Percentiles rank a stretch among this genome's conserved stretches.
Evolutionary conservation across 306 rosid species (phyloP).

Genomic region (Begonia loranthoides): DNA sequence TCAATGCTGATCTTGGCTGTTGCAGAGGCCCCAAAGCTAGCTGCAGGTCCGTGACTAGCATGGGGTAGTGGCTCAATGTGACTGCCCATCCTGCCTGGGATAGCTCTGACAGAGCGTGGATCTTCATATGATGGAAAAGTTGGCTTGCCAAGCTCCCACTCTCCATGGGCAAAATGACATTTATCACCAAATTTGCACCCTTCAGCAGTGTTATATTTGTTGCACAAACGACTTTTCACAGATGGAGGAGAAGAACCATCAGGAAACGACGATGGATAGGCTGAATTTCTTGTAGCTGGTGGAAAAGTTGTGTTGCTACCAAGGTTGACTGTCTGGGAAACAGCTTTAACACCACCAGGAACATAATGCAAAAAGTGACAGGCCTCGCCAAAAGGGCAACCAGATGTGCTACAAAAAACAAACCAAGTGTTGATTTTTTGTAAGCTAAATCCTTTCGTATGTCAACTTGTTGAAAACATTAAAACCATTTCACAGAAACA

Average conservation of each 20-base stretch:
- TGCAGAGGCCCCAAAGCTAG: slow-evolving; percentile 68
- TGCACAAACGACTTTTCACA: slow-evolving; percentile 74
- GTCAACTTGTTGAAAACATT: background rate
- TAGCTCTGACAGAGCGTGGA: slow-evolving; percentile 34
- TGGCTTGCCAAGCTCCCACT: slow-evolving; percentile 80
- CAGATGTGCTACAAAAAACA: slow-evolving; percentile 62
- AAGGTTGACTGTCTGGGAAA: slow-evolving; percentile 49
- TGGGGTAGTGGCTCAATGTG: slow-evolving; percentile 28
- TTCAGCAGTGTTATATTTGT: slow-evolving; percentile 57
- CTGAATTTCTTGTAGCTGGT: slow-evolving; percentile 33
- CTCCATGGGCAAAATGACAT: slow-evolving; percentile 69
- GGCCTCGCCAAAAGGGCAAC: slow-evolving; percentile 91
- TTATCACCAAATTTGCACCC: slow-evolving; percentile 88
- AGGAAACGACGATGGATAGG: slow-evolving; percentile 46
- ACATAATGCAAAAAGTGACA: slow-evolving; percentile 78
- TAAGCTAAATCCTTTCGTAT: background rate
- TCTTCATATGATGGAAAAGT: slow-evolving; percentile 47
- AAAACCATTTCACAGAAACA: background rate
- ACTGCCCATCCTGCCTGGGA: slow-evolving; percentile 38
- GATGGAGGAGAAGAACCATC: slow-evolving; percentile 67
- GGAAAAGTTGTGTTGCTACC: slow-evolving; percentile 39
- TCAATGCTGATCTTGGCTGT: slow-evolving; percentile 72
- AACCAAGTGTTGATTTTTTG: slow-evolving; percentile 1
- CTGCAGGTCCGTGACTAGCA: slow-evolving; percentile 38
- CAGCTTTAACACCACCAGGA: slow-evolving; percentile 75